Conservation (phyloP, 2,329 filamentous ascomycete genomes). For the Dactylellina drechsleri region DNA sequence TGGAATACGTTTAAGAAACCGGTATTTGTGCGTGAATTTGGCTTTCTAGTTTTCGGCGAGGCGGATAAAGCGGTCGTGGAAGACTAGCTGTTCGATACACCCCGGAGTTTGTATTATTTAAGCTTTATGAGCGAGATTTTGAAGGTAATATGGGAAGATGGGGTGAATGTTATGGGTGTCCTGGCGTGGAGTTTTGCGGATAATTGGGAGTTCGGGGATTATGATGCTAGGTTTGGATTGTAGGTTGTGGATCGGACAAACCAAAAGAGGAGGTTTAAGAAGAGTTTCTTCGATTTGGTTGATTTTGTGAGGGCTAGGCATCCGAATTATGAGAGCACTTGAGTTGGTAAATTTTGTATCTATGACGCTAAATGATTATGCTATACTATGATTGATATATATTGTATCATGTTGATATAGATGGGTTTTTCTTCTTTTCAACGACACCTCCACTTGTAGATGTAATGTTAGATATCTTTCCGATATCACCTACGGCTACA, state of each 20-base stretch:
- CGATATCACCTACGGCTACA: conserved; percentile 29
- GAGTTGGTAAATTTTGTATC: not conserved
- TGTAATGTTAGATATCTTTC: not conserved
- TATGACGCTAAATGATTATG: not conserved
- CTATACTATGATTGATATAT: no score
- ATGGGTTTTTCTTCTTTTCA: not conserved
- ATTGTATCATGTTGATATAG: no score
- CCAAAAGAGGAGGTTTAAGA: conserved; percentile 26
- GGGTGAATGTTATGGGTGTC: conserved; percentile 67
- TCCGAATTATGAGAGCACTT: conserved; percentile 33
- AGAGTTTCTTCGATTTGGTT: conserved; percentile 39
- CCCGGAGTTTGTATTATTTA: conserved; percentile 68
- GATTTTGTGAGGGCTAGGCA: conserved; percentile 31
- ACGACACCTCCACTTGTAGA: not conserved
- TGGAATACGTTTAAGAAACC: conserved; percentile 69
- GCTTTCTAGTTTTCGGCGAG: conserved; percentile 68
- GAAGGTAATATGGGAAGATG: conserved; percentile 69
- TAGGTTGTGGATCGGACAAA: conserved; percentile 30
- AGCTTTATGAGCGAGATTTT: conserved; percentile 68
- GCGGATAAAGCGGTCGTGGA: conserved; percentile 62
- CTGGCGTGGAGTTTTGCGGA: conserved; percentile 64
- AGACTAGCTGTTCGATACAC: conserved; percentile 68
- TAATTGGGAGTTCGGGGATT: conserved; percentile 40
- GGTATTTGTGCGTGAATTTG: conserved; percentile 68
- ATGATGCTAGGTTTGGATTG: conserved; percentile 25